Evolutionary conservation across 495 filamentous ascomycete species (phyloP).

Genomic region (Daldinia decipiens): DNA sequence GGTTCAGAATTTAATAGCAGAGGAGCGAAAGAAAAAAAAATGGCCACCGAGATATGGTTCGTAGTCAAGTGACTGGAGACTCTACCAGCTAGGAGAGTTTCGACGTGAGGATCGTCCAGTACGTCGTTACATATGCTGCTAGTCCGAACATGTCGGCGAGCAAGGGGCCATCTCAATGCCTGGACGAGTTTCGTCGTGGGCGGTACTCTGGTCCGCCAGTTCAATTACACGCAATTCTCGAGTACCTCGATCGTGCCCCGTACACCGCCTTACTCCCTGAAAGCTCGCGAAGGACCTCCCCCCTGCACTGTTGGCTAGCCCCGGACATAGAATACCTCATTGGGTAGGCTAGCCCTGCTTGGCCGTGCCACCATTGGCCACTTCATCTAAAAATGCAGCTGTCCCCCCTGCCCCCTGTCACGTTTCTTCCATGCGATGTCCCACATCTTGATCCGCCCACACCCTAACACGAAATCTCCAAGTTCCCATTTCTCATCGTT

Average conservation of each 20-base stretch:
- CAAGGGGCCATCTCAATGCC: constrained; percentile 38
- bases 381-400: constrained; percentile 57
- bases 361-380: constrained; percentile 56
- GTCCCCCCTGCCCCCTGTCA: constrained; percentile 50
- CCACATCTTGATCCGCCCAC: constrained; percentile 58
- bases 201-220: constrained; percentile 29
- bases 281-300: constrained; percentile 41
- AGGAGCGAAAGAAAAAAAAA: constrained; percentile 2
- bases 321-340: constrained; percentile 57
- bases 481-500: constrained; percentile 37
- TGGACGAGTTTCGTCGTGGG: constrained; percentile 41
- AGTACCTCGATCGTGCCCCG: constrained; percentile 40
- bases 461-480: constrained; percentile 49
- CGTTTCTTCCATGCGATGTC: constrained; percentile 58
- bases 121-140: constrained; percentile 19
- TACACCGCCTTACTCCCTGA: constrained; percentile 47
- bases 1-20: constrained; percentile 32
- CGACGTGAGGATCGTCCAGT: constrained; percentile 37
- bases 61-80: constrained; percentile 40
- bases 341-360: constrained; percentile 53
- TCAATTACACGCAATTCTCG: constrained; percentile 35
- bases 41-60: constrained; percentile 36
- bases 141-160: constrained; percentile 27
- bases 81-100: constrained; percentile 38
- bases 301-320: constrained; percentile 54